Evolutionary conservation across 148 eudicot species (phyloP), one percentile per base, ranked within the genome.

Genomic region (Amaranthus cruentus): DNA sequence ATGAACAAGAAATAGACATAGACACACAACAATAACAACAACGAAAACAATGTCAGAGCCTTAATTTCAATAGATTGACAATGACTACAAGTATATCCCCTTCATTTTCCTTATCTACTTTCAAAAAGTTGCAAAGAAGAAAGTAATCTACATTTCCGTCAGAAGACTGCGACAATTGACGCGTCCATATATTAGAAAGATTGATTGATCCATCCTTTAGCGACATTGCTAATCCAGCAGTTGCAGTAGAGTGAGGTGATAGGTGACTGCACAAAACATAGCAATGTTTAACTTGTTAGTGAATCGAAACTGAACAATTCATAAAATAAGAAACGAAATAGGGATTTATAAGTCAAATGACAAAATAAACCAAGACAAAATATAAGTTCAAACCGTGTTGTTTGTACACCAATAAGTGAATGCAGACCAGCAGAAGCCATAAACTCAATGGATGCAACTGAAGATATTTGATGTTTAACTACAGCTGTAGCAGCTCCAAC

Each of bases 161-260:
- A 47, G 92, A 71, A 54, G 91, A 83, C 69, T 86, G 88, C 52
- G 97, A 89, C 54, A 95, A 85, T 75, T 90, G 88, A 63, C 98
- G 98, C 77, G 88, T 89, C 98, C 98, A 95, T 59, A 75, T 47
- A 81, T 95, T 95, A 72, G 98, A 85, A 62, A 95, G 93, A 82
- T 91, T 91, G 69, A 95, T 75, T 7, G 97, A 85, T 66, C 99
- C 97, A 79, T 95, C 99, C 71, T 71, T 85, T 73, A 95, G 76
- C 70, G 97, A 91, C 85, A 87, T 74, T 9, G 96, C 83, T 63
- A 95, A 68, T 43, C 92, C 97, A 84, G 85, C 75, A 42, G 93
- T 86, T 80, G 99, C 99, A 60, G 83, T 84, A 56, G 96, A 86
- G 78, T 95, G 93, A 77, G 70, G 81, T 75, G 99, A 88, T 73